Evolutionary conservation across 495 filamentous ascomycete genomes (phyloP).

Genomic region (Amorphotheca resinae): DNA sequence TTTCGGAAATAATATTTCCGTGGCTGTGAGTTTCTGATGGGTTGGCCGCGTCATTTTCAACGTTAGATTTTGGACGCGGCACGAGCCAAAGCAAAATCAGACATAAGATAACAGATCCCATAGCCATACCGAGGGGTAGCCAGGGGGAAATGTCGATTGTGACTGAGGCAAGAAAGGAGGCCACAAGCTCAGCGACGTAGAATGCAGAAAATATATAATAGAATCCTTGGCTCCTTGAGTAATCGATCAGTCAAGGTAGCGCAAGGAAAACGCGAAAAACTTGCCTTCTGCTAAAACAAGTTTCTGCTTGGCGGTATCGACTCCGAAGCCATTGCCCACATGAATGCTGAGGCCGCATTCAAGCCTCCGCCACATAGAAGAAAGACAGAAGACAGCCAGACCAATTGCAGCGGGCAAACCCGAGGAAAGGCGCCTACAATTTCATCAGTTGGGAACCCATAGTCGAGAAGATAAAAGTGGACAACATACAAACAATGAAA

Average conservation of each 20-base stretch:
- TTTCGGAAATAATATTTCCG: not conserved
- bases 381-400: constrained; percentile 19
- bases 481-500: constrained; percentile 16
- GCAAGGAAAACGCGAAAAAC: not conserved
- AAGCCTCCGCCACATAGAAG: constrained; percentile 18
- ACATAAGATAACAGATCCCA: constrained; percentile 9
- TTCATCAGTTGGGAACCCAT: constrained; percentile 2
- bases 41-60: not conserved
- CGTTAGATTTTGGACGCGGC: constrained; percentile 3
- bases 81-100: constrained; percentile 9
- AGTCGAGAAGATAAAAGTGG: not conserved
- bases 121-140: constrained; percentile 14
- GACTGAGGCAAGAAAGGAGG: constrained; percentile 12
- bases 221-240: constrained; percentile 14
- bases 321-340: constrained; percentile 20
- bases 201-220: constrained; percentile 22
- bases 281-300: too few species aligned
- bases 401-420: constrained; percentile 9
- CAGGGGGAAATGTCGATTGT: constrained; percentile 20
- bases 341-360: constrained; percentile 17
- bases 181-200: constrained; percentile 17
- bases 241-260: not conserved
- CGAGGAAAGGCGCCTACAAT: constrained; percentile 15
- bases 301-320: constrained; percentile 12
- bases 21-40: not conserved